Conservation (phyloP, 2,329 filamentous ascomycete species). For the Colletotrichum paranaense region DNA sequence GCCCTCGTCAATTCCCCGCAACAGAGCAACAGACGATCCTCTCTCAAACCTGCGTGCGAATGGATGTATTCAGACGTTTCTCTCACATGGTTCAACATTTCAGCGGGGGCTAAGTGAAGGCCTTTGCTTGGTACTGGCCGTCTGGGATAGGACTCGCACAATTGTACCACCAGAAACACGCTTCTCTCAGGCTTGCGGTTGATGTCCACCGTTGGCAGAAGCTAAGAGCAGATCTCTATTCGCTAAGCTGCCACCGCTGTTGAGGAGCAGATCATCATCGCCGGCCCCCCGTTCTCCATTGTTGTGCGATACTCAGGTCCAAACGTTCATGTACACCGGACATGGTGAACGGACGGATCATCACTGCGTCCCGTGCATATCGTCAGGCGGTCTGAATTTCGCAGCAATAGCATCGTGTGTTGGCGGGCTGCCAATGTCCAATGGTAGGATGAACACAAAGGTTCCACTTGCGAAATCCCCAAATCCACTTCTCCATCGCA, state of each 20-base stretch:
- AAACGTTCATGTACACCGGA: slow-evolving; percentile 11
- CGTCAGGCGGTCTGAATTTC: slow-evolving; percentile 15
- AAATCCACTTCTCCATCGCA: slow-evolving; percentile 18
- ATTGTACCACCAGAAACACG: slow-evolving; percentile 8
- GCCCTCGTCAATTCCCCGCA: slow-evolving; percentile 3
- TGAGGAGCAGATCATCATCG: slow-evolving; percentile 14
- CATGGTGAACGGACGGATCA: slow-evolving; percentile 17
- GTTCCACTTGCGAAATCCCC: background rate
- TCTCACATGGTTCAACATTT: slow-evolving; percentile 1
- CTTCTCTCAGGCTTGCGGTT: background rate
- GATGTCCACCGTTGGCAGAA: background rate
- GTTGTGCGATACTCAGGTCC: background rate
- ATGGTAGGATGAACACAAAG: slow-evolving; percentile 16
- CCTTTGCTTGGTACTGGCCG: background rate
- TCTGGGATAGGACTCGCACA: slow-evolving; percentile 7
- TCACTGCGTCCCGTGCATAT: background rate
- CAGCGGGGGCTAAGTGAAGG: background rate
- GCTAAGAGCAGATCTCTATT: slow-evolving; percentile 1
- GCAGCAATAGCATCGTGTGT: background rate
- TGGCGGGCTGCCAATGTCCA: background rate
- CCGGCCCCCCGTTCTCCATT: background rate
- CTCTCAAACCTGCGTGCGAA: background rate
- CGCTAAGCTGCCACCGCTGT: slow-evolving; percentile 1
- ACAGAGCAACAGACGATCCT: background rate
- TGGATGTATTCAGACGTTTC: too few relatives aligned